Evolutionary conservation across 2,329 filamentous ascomycete genomes (phyloP), one percentile per base, ranked within the genome.

Genomic region (Pseudogymnoascus sp.): DNA sequence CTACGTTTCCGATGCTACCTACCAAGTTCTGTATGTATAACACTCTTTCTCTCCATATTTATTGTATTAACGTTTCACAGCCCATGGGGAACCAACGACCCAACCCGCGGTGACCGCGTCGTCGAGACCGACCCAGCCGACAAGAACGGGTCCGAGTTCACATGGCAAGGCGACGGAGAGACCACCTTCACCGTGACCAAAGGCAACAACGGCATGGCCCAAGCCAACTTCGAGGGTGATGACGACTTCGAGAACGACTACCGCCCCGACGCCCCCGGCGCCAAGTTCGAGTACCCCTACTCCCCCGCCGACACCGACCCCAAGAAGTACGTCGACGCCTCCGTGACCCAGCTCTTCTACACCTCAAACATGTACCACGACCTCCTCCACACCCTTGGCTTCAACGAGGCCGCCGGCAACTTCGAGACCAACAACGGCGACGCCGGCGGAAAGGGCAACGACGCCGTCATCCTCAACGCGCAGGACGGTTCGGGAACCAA

Each of bases 281-380:
- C 68, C 10, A 73, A 76, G 61, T 86, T 85, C 61, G 73, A 78
- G 68, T 82, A 80, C 67, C 67, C 72, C n/a, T 82, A 76, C 70
- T 72, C 73, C 14, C 67, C 72, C 1, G 68, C 66, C 53, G 67
- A 71, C 50, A 70, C 75, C 1, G 66, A 76, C 37, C 76, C 76
- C 1, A 69, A 69, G 16, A 66, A 65, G 1, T 86, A 86, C 70
- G 72, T 74, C 3, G 79, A 85, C 56, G 82, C 82, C 1, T 83
- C 83, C 0, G 75, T 83, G 61, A 79, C 81, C 0, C 84, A 86
- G 72, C 77, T 86, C 4, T 86, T 84, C 74, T 86, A 86, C 75
- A 84, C 82, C 0, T 76, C 78, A 35, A 86, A 86, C 75, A 77
- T 75, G 35, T 86, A 82, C 72, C 84, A 86, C 68, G 84, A 86